A percentile compares a stretch with the other conserved stretches of the same genome.
phyloP scores from a whole-genome alignment of 1,284 basidiomycete genomes.

The Moniliella sp. region DNA sequence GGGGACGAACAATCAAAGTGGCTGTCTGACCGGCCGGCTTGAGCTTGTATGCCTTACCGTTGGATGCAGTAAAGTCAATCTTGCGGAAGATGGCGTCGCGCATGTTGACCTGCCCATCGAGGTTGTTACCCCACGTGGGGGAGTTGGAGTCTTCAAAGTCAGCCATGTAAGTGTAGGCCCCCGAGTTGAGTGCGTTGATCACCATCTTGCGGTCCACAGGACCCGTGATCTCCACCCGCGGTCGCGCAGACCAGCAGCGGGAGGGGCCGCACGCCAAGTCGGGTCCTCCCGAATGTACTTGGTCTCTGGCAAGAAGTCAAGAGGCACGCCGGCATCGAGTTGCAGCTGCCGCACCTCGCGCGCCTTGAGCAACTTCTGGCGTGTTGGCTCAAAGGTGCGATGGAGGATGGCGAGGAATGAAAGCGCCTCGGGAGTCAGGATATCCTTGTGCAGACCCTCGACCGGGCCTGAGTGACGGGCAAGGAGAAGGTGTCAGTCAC shows the following conservation, averaged over 20 bases:
- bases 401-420: conserved; percentile 75
- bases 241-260: conserved; percentile 37
- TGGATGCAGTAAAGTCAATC: conserved; percentile 61
- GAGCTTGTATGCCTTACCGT: conserved; percentile 80
- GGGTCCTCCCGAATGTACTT: conserved; percentile 65
- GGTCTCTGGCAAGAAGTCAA: conserved; percentile 78
- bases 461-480: conserved; percentile 11
- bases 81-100: conserved; percentile 63
- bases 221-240: conserved; percentile 82
- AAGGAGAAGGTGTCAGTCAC: too few relatives aligned
- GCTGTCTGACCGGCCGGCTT: conserved; percentile 51
- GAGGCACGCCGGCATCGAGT: conserved; percentile 38
- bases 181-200: conserved; percentile 88
- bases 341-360: conserved; percentile 39
- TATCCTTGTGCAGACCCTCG: conserved; percentile 36
- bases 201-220: conserved; percentile 49
- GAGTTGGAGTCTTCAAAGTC: conserved; percentile 52
- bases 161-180: conserved; percentile 33
- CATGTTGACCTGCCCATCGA: conserved; percentile 84
- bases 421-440: conserved; percentile 70
- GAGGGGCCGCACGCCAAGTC: conserved; percentile 73
- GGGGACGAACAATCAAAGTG: conserved; percentile 36
- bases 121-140: conserved; percentile 78
- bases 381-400: conserved; percentile 66
- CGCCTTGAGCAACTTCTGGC: conserved; percentile 37